These are phyloP conservation scores for Stemphylium beticola DNA, from an alignment of 2,329 filamentous ascomycete species.

Conservation along the genomic window DNA sequence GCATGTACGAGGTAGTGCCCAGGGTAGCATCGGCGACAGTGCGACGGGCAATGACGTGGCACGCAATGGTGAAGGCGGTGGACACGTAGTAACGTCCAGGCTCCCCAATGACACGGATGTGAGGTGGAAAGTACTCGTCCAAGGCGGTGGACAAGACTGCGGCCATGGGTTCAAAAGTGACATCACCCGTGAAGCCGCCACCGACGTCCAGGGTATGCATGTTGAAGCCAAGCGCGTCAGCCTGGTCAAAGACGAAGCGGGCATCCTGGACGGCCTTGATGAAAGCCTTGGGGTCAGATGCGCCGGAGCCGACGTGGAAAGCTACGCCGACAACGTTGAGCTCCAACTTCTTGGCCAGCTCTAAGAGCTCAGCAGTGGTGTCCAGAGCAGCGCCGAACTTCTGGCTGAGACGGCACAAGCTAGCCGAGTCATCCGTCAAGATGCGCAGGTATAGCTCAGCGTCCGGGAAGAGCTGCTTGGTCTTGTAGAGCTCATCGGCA, in stretches of 20 bases:
- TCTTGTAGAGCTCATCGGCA: slow-evolving; percentile 96
- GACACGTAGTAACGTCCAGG: slow-evolving; percentile 96
- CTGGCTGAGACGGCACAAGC: slow-evolving; percentile 91
- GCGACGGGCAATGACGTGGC: slow-evolving; percentile 93
- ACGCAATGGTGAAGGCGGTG: slow-evolving; percentile 90
- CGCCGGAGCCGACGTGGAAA: slow-evolving; percentile 97
- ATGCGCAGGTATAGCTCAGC: slow-evolving; percentile 95
- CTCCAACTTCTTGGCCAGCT: slow-evolving; percentile 78
- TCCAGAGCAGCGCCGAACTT: slow-evolving; percentile 96
- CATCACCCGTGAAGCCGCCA: slow-evolving; percentile 88
- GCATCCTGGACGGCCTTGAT: slow-evolving; percentile 90
- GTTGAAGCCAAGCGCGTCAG: slow-evolving; percentile 74
- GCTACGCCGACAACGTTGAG: slow-evolving; percentile 95
- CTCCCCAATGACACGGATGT: slow-evolving; percentile 89
- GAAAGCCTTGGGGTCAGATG: slow-evolving; percentile 91
- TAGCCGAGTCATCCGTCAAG: slow-evolving; percentile 93
- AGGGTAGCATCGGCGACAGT: slow-evolving; percentile 76
- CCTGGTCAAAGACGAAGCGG: slow-evolving; percentile 86
- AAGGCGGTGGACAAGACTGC: slow-evolving; percentile 78
- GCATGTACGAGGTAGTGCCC: slow-evolving; percentile 81
- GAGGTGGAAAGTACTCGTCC: slow-evolving; percentile 84
- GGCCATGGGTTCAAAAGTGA: slow-evolving; percentile 92
- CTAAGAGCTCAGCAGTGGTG: slow-evolving; percentile 75
- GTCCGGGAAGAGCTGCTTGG: slow-evolving; percentile 85
- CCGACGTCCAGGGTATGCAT: slow-evolving; percentile 92